Evolutionary conservation across 371 early-diverging fungal species (phyloP), one percentile per base, ranked within the genome.

Genomic region (Syncephalastrum sp.): DNA sequence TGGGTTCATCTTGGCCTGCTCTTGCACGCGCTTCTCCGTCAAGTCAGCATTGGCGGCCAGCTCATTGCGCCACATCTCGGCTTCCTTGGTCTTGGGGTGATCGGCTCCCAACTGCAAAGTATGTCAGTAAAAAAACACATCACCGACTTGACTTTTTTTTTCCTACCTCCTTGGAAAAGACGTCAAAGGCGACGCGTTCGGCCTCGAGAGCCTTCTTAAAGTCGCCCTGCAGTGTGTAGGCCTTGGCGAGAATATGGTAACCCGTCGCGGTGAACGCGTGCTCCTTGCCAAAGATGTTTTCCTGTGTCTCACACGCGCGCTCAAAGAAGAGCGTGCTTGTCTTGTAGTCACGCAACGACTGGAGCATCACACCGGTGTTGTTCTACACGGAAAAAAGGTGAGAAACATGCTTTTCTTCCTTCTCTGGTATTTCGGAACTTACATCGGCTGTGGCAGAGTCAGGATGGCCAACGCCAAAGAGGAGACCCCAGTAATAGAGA

Each of bases 361-460:
- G 92, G 27, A 93, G 72, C 92, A 94, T 92, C 16, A 88, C 87
- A 52, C 86, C 95, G 27, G 94, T 82, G 61, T 93, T 94, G 68
- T 89, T 87, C 82, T 90, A 60, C 25, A 41, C 10, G 21, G 17
- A 42, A 43, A 5, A 50, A 50, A 14, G 43, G 2, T 12, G 43
- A 54, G 19, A 23, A 42, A 42, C 41, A 2, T 54, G 19, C 10
- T 12, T 8, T 33, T 10, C 2, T 12, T 2, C 12, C 38, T 33
- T 33, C 10, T 2, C 38, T 44, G 21, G 15, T 3, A 19, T 52
- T 15, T 25, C n/a, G 3, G 6, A 44, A 75, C 72, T 82, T 79
- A 89, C 88, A 71, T 89, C 87, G 15, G 90, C 87, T 15, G 92
- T 91, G 14, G 95, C 87, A 43, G 90, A 83, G 49, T 95, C 94